Base-by-base conservation (phyloP, 208 protist species). In the Crithidia brevicula region DNA sequence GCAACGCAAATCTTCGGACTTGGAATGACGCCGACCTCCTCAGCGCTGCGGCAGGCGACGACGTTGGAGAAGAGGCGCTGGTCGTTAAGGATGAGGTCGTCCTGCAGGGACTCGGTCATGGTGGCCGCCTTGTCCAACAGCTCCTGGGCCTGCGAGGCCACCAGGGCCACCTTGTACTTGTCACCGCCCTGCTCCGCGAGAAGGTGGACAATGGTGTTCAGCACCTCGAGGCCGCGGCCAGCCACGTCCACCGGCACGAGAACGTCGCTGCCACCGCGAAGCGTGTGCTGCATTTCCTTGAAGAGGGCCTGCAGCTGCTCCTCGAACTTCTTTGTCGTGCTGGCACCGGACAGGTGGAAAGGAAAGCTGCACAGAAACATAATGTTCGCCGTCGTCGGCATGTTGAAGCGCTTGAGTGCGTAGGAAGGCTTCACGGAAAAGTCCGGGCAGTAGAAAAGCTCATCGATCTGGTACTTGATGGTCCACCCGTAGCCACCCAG, bases 401-500 rank as follows among this genome's bases (percentile, higher is more conserved):
- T 77, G 16, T 72, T 75, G 66, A 94, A 90, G 7, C 64, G 73
- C 67, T 88, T 89, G 45, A 96, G 72, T 20, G 77, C 76, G 67
- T 91, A 88, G 0, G 92, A 96, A 18, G 86, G 79, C 51, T 88
- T 87, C 28, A 89, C 52, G 4, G 92, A 89, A 62, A 85, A 94
- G 63, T 95, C 92, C 1, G 89, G 88, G 74, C 92, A 94, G 79
- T 96, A 96, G 53, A 96, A 86, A 23, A 96, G 58, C 57, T 93
- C 86, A 57, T 96, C 92, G 66, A 94, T 94, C 67, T 96, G 89
- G 67, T 93, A 94, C 62, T 85, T 90, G 52, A 96, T 81, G 22
- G 74, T 74, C 89, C 92, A 96, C 51, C 73, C 79, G 67, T 91
- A 82, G 36, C 83, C 81, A 15, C 92, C 92, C 27, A 95, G 78